These are phyloP conservation scores for Cladosporium colombiae DNA, from an alignment of 2,329 filamentous ascomycete genomes.

Conservation along the genomic window DNA sequence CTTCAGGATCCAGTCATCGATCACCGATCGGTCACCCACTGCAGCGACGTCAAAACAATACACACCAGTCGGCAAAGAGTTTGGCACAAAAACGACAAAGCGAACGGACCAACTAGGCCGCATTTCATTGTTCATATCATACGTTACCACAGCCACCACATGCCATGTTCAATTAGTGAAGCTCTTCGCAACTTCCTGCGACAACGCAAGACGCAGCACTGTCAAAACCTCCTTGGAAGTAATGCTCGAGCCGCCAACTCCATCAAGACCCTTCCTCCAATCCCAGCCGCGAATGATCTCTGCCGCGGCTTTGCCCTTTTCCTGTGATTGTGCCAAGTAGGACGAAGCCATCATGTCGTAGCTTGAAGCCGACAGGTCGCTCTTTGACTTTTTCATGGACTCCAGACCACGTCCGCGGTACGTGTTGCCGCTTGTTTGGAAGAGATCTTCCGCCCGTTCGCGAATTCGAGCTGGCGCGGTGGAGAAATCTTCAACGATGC, in stretches of 20 bases:
- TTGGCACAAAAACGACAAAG: not conserved
- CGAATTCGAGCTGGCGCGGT: slow-evolving; percentile 30
- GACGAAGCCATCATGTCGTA: slow-evolving; percentile 35
- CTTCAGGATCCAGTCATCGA: not conserved
- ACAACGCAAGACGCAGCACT: slow-evolving; percentile 70
- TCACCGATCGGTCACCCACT: not conserved
- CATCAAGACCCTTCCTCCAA: slow-evolving; percentile 58
- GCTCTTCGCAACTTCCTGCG: slow-evolving; percentile 69
- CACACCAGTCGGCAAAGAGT: not conserved
- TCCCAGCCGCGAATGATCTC: slow-evolving; percentile 60
- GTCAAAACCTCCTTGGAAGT: slow-evolving; percentile 69
- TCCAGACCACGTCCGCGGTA: slow-evolving; percentile 26
- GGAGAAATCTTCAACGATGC: slow-evolving; percentile 35
- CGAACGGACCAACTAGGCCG: not conserved
- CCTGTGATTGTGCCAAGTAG: slow-evolving; percentile 31
- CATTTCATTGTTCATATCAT: not conserved
- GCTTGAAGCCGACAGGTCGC: slow-evolving; percentile 31
- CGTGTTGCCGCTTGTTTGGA: slow-evolving; percentile 28
- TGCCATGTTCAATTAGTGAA: slow-evolving; percentile 47
- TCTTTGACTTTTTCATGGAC: slow-evolving; percentile 21
- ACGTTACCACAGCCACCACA: slow-evolving; percentile 1
- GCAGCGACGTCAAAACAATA: not conserved
- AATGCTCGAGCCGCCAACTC: slow-evolving; percentile 57
- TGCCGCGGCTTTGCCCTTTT: slow-evolving; percentile 28
- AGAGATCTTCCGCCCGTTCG: slow-evolving; percentile 32